A percentile compares a stretch with the other conserved stretches of the same genome.
phyloP scores from a whole-genome alignment of 2,329 filamentous ascomycete species.

The Fusarium kyushuense region DNA sequence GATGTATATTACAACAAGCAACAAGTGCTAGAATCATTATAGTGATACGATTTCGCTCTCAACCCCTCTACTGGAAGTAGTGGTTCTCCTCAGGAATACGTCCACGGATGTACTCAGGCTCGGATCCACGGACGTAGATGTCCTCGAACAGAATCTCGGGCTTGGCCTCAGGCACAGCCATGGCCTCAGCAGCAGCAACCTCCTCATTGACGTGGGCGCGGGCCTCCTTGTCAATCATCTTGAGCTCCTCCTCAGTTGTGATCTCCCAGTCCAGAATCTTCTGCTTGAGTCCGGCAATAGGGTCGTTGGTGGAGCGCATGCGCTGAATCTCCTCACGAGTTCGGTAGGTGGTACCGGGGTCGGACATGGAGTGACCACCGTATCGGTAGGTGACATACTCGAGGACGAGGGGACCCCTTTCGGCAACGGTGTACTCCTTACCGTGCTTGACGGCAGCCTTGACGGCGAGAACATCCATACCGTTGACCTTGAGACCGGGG shows the following conservation, averaged over 20 bases:
- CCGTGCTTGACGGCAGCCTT: conserved; percentile 96
- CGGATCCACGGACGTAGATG: conserved; percentile 45
- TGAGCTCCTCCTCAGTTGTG: conserved; percentile 92
- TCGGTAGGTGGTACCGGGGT: conserved; percentile 98
- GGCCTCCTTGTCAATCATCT: conserved; percentile 94
- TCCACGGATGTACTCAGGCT: conserved; percentile 48
- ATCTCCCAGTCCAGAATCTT: conserved; percentile 97
- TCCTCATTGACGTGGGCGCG: conserved; percentile 87
- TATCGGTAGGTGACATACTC: conserved; percentile 99
- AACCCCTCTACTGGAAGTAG: conserved; percentile 39
- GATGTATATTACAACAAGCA: conserved; percentile 51
- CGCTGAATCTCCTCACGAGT: conserved; percentile 99
- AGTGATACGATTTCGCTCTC: conserved; percentile 35
- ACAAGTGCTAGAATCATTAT: conserved; percentile 52
- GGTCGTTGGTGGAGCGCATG: conserved; percentile 99
- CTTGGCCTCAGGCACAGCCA: conserved; percentile 82
- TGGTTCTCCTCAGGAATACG: conserved; percentile 44
- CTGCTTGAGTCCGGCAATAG: conserved; percentile 97
- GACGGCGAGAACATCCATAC: conserved; percentile 98
- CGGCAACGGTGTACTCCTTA: conserved; percentile 84
- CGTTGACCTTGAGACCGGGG: conserved; percentile 98
- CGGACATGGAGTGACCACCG: conserved; percentile 99
- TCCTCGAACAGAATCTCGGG: conserved; percentile 86
- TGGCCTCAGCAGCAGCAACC: conserved; percentile 89
- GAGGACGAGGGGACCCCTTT: conserved; percentile 93